Conservation (phyloP, 2,329 filamentous ascomycete genomes). For the Periconia sp. region DNA sequence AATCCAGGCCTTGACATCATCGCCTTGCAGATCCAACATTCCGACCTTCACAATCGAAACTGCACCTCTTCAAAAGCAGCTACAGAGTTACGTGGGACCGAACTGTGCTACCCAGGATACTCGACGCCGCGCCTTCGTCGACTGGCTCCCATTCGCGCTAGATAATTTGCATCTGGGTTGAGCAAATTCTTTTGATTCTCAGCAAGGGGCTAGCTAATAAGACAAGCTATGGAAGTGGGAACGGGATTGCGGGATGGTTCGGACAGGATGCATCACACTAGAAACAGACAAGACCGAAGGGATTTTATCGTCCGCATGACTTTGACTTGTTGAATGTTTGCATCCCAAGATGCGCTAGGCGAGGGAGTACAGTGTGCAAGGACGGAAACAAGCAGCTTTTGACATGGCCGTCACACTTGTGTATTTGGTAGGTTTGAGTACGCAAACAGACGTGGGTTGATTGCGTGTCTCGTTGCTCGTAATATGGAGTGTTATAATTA, state of each 20-base stretch:
- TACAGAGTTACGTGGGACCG: slow-evolving; percentile 20
- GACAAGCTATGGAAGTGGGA: slow-evolving; percentile 17
- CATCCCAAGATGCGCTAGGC: slow-evolving; percentile 19
- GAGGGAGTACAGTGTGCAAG: slow-evolving; percentile 18
- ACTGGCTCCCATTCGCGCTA: not conserved
- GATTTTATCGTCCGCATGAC: not conserved
- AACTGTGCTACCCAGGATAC: slow-evolving; percentile 5
- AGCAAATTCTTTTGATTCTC: slow-evolving; percentile 5
- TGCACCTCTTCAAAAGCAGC: slow-evolving; percentile 24
- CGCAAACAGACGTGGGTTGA: slow-evolving; percentile 22
- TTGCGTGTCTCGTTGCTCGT: slow-evolving; percentile 34
- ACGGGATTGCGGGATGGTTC: slow-evolving; percentile 29
- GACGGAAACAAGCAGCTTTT: slow-evolving; percentile 18
- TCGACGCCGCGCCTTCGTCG: not conserved
- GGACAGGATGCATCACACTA: slow-evolving; percentile 30
- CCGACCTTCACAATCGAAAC: not conserved
- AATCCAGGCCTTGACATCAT: slow-evolving; percentile 13
- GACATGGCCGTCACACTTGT: slow-evolving; percentile 31
- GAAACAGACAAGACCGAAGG: slow-evolving; percentile 6
- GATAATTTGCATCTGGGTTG: slow-evolving; percentile 1
- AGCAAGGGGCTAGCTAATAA: slow-evolving; percentile 18
- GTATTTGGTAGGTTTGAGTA: not conserved
- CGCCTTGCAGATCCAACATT: no score
- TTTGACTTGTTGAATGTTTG: slow-evolving; percentile 11
- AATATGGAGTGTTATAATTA: slow-evolving; percentile 18